Evolutionary conservation across 139 green algal genomes (phyloP), one percentile per base, ranked within the genome.

Genomic region (Chlorella sp.): DNA sequence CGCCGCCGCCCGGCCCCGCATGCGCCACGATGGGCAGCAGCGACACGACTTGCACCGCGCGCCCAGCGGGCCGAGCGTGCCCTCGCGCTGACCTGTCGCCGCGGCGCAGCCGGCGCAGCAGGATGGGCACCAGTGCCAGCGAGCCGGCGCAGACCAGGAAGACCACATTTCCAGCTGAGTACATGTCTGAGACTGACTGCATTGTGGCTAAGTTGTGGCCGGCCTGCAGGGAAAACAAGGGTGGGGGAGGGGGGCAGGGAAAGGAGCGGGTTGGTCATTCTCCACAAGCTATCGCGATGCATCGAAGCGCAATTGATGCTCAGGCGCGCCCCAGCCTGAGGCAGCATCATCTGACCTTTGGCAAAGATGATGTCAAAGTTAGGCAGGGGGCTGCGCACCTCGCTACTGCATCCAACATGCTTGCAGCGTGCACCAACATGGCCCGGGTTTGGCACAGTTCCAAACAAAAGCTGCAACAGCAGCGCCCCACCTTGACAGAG

Each of bases 401-500:
- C n/a, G n/a, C n/a, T n/a, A n/a, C n/a, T n/a, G n/a, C n/a, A n/a
- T n/a, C n/a, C n/a, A n/a, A n/a, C n/a, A n/a, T n/a, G n/a, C n/a
- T n/a, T n/a, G n/a, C n/a, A n/a, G n/a, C n/a, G n/a, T n/a, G n/a
- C n/a, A n/a, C n/a, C n/a, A n/a, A n/a, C n/a, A n/a, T n/a, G n/a
- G n/a, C n/a, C n/a, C n/a, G n/a, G n/a, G n/a, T n/a, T n/a, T n/a
- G n/a, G n/a, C n/a, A n/a, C n/a, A n/a, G n/a, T n/a, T n/a, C n/a
- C n/a, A n/a, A n/a, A n/a, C n/a, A n/a, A n/a, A n/a, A n/a, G n/a
- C n/a, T n/a, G n/a, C n/a, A n/a, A n/a, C n/a, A n/a, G n/a, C n/a
- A n/a, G n/a, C n/a, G n/a, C n/a, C n/a, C n/a, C n/a, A 74, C 87
- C 69, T 90, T 82, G 56, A 90, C 67, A 0, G 82, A 81, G 62